Percentiles rank a stretch among this genome's conserved stretches.
Conservation (phyloP, 768 basidiomycete genomes). For the Podaxis sp. region DNA sequence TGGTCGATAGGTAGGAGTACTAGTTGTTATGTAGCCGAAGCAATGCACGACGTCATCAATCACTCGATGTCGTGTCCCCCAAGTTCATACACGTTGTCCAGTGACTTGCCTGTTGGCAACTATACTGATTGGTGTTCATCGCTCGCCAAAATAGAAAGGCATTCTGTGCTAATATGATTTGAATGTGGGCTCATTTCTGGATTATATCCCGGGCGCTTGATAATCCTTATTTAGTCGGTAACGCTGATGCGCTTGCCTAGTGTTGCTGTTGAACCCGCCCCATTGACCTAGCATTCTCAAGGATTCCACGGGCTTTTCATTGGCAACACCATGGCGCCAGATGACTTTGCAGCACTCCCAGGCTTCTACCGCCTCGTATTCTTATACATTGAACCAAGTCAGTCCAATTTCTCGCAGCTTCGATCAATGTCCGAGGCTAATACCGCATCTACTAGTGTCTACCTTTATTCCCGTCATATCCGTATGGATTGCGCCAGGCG, state of each 20-base stretch:
- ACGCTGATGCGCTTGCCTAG: not conserved
- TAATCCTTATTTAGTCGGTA: not conserved
- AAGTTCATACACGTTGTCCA: not conserved
- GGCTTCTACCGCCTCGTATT: constrained; percentile 64
- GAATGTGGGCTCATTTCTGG: not conserved
- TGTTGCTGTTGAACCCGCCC: not conserved
- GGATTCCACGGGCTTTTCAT: not conserved
- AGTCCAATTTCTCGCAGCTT: constrained; percentile 11
- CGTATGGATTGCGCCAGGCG: constrained; percentile 56
- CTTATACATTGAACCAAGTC: constrained; percentile 66
- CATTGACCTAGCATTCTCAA: not conserved
- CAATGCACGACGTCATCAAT: not conserved
- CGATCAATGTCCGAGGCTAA: not conserved
- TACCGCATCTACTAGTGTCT: constrained; percentile 26
- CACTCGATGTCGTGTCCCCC: not conserved
- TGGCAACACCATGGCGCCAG: constrained; percentile 14
- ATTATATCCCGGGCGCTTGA: not conserved
- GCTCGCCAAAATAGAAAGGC: too few relatives aligned
- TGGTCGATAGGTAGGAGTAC: not conserved
- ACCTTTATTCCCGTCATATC: constrained; percentile 34
- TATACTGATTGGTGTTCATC: too few relatives aligned
- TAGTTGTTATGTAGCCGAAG: not conserved
- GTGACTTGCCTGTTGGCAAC: too few relatives aligned
- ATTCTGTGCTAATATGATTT: not conserved
- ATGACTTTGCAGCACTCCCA: constrained; percentile 53